Conservation (phyloP, 1,139 yeast species). For the Sugiyamaella neomexicana region DNA sequence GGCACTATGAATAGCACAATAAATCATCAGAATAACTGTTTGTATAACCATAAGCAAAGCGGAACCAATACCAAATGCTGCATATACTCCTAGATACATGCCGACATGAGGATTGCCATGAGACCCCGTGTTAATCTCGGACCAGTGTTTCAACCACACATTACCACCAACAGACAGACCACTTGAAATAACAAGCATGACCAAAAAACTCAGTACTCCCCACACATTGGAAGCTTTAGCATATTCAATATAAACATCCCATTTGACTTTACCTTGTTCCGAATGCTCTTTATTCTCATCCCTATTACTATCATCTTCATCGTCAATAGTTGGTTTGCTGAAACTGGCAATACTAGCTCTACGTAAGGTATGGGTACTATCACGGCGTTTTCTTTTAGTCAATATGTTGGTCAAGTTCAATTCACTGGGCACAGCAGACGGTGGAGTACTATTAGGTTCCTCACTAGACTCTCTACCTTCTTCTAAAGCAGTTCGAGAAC, state of each 20-base stretch:
- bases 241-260: slow-evolving; percentile 80
- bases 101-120: slow-evolving; percentile 72
- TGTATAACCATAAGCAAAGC: slow-evolving; percentile 64
- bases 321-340: slow-evolving; percentile 40
- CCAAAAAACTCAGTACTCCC: slow-evolving; percentile 59
- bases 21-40: slow-evolving; percentile 73
- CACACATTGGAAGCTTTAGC: slow-evolving; percentile 84
- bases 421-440: slow-evolving; percentile 21
- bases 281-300: slow-evolving; percentile 58
- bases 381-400: slow-evolving; percentile 32
- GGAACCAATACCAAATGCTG: slow-evolving; percentile 69
- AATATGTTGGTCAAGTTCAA: slow-evolving; percentile 3
- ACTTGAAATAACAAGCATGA: slow-evolving; percentile 52
- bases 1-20: slow-evolving; percentile 83
- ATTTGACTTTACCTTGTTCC: slow-evolving; percentile 92
- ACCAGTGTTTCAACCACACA: slow-evolving; percentile 97
- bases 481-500: slow-evolving; percentile 23
- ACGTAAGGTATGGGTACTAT: slow-evolving; percentile 52
- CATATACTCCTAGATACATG: slow-evolving; percentile 73
- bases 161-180: slow-evolving; percentile 63
- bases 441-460: slow-evolving; percentile 8
- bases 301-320: slow-evolving; percentile 34
- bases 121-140: slow-evolving; percentile 72
- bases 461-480: slow-evolving; percentile 10
- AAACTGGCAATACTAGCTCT: slow-evolving; percentile 70